Base-by-base conservation (phyloP, 1,284 basidiomycete species). In the Microbotryomycetes sp. region DNA sequence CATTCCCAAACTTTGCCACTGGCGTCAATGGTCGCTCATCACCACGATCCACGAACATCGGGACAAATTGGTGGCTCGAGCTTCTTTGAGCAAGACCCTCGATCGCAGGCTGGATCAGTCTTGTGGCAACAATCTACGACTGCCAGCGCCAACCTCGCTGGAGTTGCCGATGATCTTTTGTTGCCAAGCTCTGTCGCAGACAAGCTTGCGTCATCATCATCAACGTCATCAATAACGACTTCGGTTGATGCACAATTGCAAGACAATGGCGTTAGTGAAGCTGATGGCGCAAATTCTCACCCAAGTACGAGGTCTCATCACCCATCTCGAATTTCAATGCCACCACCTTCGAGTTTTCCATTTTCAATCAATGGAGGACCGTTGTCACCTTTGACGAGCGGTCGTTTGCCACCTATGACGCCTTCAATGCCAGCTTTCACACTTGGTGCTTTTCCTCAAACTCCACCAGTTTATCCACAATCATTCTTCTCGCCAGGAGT, bases 351-450 rank as follows among this genome's bases (percentile, higher is more conserved):
- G 19, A 16, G 73, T 62, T n/a, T 66, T 57, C 65, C 74, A 58
- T 46, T 73, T 65, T 32, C 70, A 55, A 36, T 49, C 57, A 15
- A 63, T 48, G 30, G 15, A 5, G 54, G 59, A 3, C 60, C 61
- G 2, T 59, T 64, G 52, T 66, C 65, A 7, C 68, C 63, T 2
- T 45, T 64, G 28, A 30, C 42, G n/a, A 22, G 53, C 26, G 51
- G 56, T 23, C 59, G 63, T 4, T 62, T 71, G 6, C 63, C 64
- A 14, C 73, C 75, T 19, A 75, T 78, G 72, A 77, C 76, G 7
- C 77, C 76, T 3, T 74, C 74, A 7, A 77, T 78, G 76, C 77
- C 77, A 0, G 75, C 75, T 3, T 78, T 77, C 61, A 72, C 74
- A 0, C 75, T 78, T 49, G 74, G 75, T 16, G 70, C 74, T 16